phyloP scores from a whole-genome alignment of 2,329 filamentous ascomycete species.

The Beauveria sp. region DNA sequence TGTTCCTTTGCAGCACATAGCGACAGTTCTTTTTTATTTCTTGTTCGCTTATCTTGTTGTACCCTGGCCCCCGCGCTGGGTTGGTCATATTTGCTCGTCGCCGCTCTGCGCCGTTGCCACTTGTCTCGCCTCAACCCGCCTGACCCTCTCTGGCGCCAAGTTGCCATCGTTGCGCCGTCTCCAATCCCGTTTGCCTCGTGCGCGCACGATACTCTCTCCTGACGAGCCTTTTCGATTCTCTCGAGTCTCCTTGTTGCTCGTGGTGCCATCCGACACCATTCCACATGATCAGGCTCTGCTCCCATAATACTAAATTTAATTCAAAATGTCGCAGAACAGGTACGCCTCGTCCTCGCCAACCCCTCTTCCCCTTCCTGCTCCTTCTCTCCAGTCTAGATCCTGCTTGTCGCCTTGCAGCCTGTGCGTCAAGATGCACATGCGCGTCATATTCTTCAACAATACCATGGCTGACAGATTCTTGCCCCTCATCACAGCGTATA shows the following conservation, averaged over 20 bases:
- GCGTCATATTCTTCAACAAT: not conserved
- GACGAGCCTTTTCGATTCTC: not conserved
- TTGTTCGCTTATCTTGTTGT: not conserved
- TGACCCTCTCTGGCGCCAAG: not conserved
- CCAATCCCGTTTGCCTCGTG: conserved; percentile 4
- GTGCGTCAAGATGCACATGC: no score
- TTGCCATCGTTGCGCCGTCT: not conserved
- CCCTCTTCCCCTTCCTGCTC: not conserved
- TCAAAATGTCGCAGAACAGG: conserved; percentile 14
- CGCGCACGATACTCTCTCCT: not conserved
- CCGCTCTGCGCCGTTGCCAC: not conserved
- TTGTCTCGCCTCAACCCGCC: not conserved
- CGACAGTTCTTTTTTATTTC: not conserved
- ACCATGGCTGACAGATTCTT: not conserved
- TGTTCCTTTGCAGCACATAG: not conserved
- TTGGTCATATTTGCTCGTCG: not conserved
- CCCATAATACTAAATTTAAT: conserved; percentile 9
- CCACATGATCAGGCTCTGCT: not conserved
- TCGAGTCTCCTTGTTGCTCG: not conserved
- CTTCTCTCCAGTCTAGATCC: not conserved
- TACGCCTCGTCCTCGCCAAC: conserved; percentile 2
- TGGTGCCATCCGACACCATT: not conserved
- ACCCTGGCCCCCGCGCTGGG: not conserved
- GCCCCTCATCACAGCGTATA: conserved; percentile 32
- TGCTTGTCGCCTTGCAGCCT: not conserved